Conservation (phyloP, 495 filamentous ascomycete species). For the Penicillium pancosmium region DNA sequence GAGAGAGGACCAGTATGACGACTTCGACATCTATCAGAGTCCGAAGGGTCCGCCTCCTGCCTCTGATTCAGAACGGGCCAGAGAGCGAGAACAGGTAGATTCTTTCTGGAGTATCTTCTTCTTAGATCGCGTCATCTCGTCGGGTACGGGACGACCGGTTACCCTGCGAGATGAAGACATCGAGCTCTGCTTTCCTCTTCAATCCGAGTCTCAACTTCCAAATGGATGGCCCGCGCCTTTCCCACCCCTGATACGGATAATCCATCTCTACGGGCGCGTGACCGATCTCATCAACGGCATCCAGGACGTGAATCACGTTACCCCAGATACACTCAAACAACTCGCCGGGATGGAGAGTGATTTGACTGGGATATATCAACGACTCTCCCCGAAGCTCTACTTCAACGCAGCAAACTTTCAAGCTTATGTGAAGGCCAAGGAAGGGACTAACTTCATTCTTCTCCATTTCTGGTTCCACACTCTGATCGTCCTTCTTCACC, state of each 20-base stretch:
- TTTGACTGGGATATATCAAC: slow-evolving; percentile 76
- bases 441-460: slow-evolving; percentile 84
- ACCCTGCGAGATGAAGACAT: slow-evolving; percentile 82
- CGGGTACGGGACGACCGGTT: slow-evolving; percentile 77
- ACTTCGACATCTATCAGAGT: slow-evolving; percentile 32
- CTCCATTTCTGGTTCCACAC: slow-evolving; percentile 92
- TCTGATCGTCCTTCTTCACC: slow-evolving; percentile 80
- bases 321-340: slow-evolving; percentile 66
- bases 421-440: slow-evolving; percentile 71
- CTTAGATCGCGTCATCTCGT: slow-evolving; percentile 81
- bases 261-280: slow-evolving; percentile 79
- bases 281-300: slow-evolving; percentile 85
- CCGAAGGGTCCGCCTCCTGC: slow-evolving; percentile 24
- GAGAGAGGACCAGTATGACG: slow-evolving; percentile 47
- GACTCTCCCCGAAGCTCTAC: slow-evolving; percentile 68
- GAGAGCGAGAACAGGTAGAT: slow-evolving; percentile 75
- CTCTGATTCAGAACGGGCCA: slow-evolving; percentile 46
- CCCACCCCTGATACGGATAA: slow-evolving; percentile 75
- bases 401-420: slow-evolving; percentile 81
- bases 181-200: slow-evolving; percentile 72
- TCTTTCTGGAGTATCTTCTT: slow-evolving; percentile 88
- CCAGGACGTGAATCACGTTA: slow-evolving; percentile 72
- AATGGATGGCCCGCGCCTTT: slow-evolving; percentile 75
- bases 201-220: slow-evolving; percentile 56
- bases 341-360: slow-evolving; percentile 75